Base-by-base conservation (phyloP, 768 basidiomycete species). In the Tulasnella sp. region DNA sequence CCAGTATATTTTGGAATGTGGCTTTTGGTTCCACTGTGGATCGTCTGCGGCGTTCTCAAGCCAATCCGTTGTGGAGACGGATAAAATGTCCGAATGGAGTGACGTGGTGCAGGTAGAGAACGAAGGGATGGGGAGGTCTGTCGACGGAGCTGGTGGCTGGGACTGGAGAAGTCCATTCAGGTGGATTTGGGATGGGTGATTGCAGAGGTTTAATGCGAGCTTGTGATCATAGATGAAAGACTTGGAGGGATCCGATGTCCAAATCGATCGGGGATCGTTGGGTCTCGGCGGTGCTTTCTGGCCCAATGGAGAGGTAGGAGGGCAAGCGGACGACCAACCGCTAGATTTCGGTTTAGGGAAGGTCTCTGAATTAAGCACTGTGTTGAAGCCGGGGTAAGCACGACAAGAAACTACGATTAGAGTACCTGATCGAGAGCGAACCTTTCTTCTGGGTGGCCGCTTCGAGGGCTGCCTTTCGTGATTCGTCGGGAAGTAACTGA, bases 51-150 rank as follows among this genome's bases (percentile, higher is more conserved):
- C n/a, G 54, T 37, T 54, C 31, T 74, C 73, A 1, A 34, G 38
- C 52, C 49, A 38, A 25, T 74, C 36, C 9, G 38, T 38, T 6
- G 73, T 54, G 9, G 73, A 52, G 73, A 74, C 64, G 67, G 38
- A 42, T 39, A 86, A 86, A 67, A 91, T 88, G 78, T 90, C 87
- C 71, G 87, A 86, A 76, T 90, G 89, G 9, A 90, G 73, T 2
- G 81, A 73, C 0, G 88, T 87, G 0, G 85, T 82, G 76, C 86
- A 88, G 67, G 85, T 85, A 5, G 87, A 86, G 79, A 91, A 90
- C 31, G 86, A 84, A 0, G 89, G 90, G 68, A 22, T 12, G 0
- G 40, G 42, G 1, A 40, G 45, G 22, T 58, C 45, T 3, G 39
- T 45, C 2, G 29, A 25, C 14, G 72, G 29, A 34, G 29, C 25